Evolutionary conservation across 352 stramenopile genomes (phyloP), one percentile per base, ranked within the genome.

Genomic region (Globisporangium spinosum): DNA sequence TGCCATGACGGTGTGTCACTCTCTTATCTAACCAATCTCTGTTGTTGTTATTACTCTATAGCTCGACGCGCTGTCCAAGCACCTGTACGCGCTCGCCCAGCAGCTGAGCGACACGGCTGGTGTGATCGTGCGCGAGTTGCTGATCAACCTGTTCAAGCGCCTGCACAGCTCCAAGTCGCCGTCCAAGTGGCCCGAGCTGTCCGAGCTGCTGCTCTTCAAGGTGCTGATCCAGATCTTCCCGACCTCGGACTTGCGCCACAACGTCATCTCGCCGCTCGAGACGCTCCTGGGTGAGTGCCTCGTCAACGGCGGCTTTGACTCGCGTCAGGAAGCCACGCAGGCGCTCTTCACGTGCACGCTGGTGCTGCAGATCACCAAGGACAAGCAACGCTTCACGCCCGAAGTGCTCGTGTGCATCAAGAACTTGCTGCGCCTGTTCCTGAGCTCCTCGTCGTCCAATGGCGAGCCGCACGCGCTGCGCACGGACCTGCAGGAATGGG

Each of bases 231-330:
- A 96, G 51, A 85, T 99, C 45, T 99, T 98, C 76, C 94, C 94
- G 22, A 89, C 90, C 2, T 98, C 95, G 6, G 97, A 99, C 80
- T 80, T 95, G 73, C 84, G 91, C n/a, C 95, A 99, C 76, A 91
- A 96, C 58, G 88, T 99, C 29, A 75, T 98, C 23, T 98, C 92
- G 51, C 95, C 95, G 0, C 81, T 95, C 53, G 83, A 98, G 70
- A 90, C 98, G 38, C 70, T 98, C 23, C 71, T 99, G 15, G 90
- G 91, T 12, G 90, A 98, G 68, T 90, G 89, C 27, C 77, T 98
- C 27, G 80, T 78, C 58, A 89, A 91, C 51, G 93, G 90, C 34
- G 76, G 82, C 2, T 57, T 98, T 0, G 77, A 69, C 10, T 86
- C 78, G 2, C 73, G 77, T 0, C 77, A 88, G 62, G 96, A 99